Conservation (phyloP, 192 early-diverging fungal genomes). For the Coemansia sp. region DNA sequence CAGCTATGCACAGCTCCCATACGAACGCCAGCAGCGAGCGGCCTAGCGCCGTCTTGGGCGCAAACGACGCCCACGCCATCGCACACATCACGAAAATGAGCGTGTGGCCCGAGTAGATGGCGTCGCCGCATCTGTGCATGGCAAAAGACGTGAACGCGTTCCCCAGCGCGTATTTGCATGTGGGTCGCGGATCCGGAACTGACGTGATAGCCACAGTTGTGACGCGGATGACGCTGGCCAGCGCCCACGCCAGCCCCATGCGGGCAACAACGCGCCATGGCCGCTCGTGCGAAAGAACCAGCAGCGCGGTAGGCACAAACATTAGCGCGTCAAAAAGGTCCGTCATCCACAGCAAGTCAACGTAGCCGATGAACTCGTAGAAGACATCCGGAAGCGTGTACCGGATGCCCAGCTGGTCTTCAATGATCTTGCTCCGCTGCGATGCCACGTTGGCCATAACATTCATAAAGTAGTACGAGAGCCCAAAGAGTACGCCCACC, state of each 20-base stretch:
- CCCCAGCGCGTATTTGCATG: conserved; percentile 59
- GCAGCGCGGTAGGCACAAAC: conserved; percentile 58
- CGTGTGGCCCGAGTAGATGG: conserved; percentile 70
- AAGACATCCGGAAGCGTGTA: conserved; percentile 57
- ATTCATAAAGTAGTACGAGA: conserved; percentile 62
- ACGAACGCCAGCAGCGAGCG: conserved; percentile 45
- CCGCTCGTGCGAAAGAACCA: conserved; percentile 58
- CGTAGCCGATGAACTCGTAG: conserved; percentile 61
- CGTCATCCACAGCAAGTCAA: conserved; percentile 61
- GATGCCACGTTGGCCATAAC: conserved; percentile 69
- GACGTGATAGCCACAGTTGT: conserved; percentile 70
- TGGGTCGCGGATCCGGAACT: conserved; percentile 63
- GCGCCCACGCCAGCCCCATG: conserved; percentile 56
- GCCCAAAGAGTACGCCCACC: conserved; percentile 31
- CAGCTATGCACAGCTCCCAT: conserved; percentile 59
- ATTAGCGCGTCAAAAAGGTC: conserved; percentile 64
- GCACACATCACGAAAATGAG: conserved; percentile 65
- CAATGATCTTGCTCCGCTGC: conserved; percentile 56
- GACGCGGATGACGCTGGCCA: conserved; percentile 62
- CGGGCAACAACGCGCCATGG: conserved; percentile 62
- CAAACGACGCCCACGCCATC: conserved; percentile 63
- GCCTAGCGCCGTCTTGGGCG: conserved; percentile 53
- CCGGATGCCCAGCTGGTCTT: conserved; percentile 40
- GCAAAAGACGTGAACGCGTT: conserved; percentile 64
- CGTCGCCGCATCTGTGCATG: conserved; percentile 66